These are phyloP conservation scores for Pythium angustatum DNA, from an alignment of 352 stramenopile species.

Conservation along the genomic window DNA sequence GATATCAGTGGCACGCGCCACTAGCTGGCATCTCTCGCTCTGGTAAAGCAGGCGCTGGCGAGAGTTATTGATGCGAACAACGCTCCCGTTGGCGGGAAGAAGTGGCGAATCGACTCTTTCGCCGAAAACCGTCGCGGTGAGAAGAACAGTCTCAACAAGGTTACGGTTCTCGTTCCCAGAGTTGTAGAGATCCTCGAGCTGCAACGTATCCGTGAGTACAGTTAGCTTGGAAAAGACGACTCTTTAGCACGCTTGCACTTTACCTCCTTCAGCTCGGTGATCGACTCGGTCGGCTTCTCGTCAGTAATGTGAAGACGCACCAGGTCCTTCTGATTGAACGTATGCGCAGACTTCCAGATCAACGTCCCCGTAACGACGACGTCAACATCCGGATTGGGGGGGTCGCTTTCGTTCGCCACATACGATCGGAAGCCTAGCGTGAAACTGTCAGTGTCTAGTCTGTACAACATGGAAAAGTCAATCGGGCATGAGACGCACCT, in stretches of 20 bases:
- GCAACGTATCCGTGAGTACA: background rate
- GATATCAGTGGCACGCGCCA: background rate
- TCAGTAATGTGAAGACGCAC: conserved; percentile 19
- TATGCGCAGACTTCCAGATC: conserved; percentile 21
- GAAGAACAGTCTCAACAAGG: conserved; percentile 5
- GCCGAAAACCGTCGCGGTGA: conserved; percentile 10
- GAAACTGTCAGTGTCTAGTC: background rate
- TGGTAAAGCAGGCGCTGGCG: conserved; percentile 13
- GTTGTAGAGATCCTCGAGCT: background rate
- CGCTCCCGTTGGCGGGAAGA: background rate
- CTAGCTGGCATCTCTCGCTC: conserved; percentile 7
- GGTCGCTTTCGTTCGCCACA: background rate
- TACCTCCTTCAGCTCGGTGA: conserved; percentile 16
- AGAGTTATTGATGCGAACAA: conserved; percentile 15
- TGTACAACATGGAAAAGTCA: background rate
- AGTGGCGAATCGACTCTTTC: conserved; percentile 8
- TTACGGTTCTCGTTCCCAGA: background rate
- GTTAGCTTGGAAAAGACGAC: background rate
- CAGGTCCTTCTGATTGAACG: conserved; percentile 4
- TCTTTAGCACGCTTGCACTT: background rate
- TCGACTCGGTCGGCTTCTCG: conserved; percentile 1
- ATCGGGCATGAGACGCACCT: background rate
- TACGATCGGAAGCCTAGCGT: background rate
- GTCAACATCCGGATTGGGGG: conserved; percentile 4
- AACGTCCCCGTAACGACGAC: conserved; percentile 16